Evolutionary conservation across 2,329 filamentous ascomycete genomes (phyloP).

Genomic region (Microascus cirrosus): DNA sequence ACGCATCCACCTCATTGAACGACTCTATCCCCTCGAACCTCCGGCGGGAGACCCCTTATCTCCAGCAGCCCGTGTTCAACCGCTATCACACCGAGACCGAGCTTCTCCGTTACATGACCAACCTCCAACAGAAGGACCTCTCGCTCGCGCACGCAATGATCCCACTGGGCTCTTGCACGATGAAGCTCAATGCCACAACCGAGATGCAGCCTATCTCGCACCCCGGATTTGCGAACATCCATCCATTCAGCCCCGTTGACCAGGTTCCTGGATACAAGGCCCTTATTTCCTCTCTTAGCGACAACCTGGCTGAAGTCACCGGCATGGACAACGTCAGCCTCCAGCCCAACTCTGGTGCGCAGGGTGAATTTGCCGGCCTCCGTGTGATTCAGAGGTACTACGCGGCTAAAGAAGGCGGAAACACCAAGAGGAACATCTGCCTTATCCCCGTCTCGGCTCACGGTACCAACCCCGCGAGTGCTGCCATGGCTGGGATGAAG

Average conservation of each 20-base stretch:
- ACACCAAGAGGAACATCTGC: slow-evolving; percentile 75
- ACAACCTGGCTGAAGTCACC: slow-evolving; percentile 71
- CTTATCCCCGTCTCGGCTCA: slow-evolving; percentile 91
- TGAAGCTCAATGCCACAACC: slow-evolving; percentile 92
- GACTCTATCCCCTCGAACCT: slow-evolving; percentile 25
- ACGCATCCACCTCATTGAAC: neutral
- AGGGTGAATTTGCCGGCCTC: slow-evolving; percentile 88
- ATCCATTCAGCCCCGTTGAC: slow-evolving; percentile 62
- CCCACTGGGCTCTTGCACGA: slow-evolving; percentile 89
- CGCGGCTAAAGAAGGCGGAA: slow-evolving; percentile 47
- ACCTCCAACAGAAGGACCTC: slow-evolving; percentile 87
- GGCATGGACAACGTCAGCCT: slow-evolving; percentile 80
- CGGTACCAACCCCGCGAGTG: slow-evolving; percentile 93
- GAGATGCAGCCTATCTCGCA: slow-evolving; percentile 84
- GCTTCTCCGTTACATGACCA: slow-evolving; percentile 84
- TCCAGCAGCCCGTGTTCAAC: slow-evolving; percentile 92
- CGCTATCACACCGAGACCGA: slow-evolving; percentile 91
- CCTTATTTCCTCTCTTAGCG: slow-evolving; percentile 62
- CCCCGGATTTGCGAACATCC: slow-evolving; percentile 64
- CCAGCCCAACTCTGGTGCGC: slow-evolving; percentile 91
- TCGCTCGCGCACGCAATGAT: slow-evolving; percentile 97
- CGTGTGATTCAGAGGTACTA: slow-evolving; percentile 80
- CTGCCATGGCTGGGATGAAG: slow-evolving; percentile 94
- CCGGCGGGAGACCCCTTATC: slow-evolving; percentile 60
- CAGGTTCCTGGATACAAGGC: slow-evolving; percentile 57